Evolutionary conservation across 2,329 filamentous ascomycete genomes (phyloP), one percentile per base, ranked within the genome.

Genomic region (Botrytis paeoniae): DNA sequence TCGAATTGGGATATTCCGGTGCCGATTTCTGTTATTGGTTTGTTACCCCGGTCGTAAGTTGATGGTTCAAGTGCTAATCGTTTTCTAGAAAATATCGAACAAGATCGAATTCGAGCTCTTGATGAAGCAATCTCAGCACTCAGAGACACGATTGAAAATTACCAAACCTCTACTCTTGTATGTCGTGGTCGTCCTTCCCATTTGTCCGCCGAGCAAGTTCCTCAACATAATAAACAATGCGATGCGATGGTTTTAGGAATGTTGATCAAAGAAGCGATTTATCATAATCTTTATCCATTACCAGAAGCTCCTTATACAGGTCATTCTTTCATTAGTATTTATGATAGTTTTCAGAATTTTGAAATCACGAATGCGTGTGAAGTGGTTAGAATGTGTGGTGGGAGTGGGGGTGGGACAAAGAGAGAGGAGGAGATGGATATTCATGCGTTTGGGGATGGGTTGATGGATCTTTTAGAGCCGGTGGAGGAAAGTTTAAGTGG

Each of bases 241-340:
- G 65, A 73, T n/a, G 54, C 71, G 20, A 70, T 70, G 71, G 43
- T 63, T 7, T 18, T 73, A 0, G 71, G 66, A 25, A 62, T 51
- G 35, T 29, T 73, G 1, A 63, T 70, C 2, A 70, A 70, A 41
- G 65, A 63, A 45, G 65, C 71, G 25, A 39, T 48, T 22, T 29
- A 39, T 10, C 60, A 64, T 32, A 45, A 64, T 32, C 43, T 71
- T 9, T 71, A 71, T 37, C 69, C 69, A 12, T 16, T 71, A 20
- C 69, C 69, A 14, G 59, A 65, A 41, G 69, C 59, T 9, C 69
- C 69, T 8, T 64, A 71, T 20, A 64, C 39, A 25, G 69, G 69
- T 1, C 57, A 63, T 29, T 63, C 59, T 8, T 64, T 71, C 32
- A 45, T 43, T 3, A 64, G 60, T 8, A 48, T 71, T 20, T 68